These are phyloP conservation scores for Chiua virens DNA, from an alignment of 768 basidiomycete species.

Conservation along the genomic window DNA sequence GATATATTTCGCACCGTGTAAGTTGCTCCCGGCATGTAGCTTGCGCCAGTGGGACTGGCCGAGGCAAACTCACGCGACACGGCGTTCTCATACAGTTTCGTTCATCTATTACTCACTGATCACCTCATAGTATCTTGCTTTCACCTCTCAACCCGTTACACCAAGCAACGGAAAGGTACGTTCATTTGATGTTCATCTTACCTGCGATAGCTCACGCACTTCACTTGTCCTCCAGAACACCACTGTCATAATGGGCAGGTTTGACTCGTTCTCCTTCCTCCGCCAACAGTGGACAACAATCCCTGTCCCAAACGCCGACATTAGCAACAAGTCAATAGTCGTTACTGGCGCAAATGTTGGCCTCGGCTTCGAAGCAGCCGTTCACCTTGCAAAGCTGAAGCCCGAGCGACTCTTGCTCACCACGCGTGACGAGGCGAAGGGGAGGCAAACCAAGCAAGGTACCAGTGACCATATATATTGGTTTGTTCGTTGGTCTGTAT, in stretches of 20 bases:
- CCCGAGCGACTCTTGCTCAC: conserved; percentile 27
- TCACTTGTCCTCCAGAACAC: background rate
- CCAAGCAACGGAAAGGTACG: too few species aligned
- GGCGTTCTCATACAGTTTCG: too few species aligned
- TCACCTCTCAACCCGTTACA: too few species aligned
- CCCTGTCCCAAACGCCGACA: conserved; percentile 20
- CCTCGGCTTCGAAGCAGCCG: conserved; percentile 31
- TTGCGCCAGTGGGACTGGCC: too few species aligned
- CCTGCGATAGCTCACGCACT: too few species aligned
- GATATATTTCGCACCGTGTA: too few species aligned
- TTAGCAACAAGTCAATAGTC: conserved; percentile 24
- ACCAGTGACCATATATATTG: background rate
- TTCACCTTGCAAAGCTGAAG: conserved; percentile 25
- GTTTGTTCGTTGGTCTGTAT: background rate
- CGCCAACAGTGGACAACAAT: conserved; percentile 30
- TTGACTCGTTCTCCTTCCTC: conserved; percentile 16
- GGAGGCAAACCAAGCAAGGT: conserved; percentile 19
- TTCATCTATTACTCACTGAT: too few species aligned
- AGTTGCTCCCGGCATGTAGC: too few species aligned
- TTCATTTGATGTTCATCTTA: too few species aligned
- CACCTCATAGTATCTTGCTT: too few species aligned
- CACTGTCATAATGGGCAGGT: conserved; percentile 24
- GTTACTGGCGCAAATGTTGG: conserved; percentile 29
- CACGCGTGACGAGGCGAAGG: conserved; percentile 22
- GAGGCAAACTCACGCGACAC: too few species aligned